Base-by-base conservation (phyloP, 2,329 filamentous ascomycete genomes). In the Ophiocordyceps camponoti-saundersi region DNA sequence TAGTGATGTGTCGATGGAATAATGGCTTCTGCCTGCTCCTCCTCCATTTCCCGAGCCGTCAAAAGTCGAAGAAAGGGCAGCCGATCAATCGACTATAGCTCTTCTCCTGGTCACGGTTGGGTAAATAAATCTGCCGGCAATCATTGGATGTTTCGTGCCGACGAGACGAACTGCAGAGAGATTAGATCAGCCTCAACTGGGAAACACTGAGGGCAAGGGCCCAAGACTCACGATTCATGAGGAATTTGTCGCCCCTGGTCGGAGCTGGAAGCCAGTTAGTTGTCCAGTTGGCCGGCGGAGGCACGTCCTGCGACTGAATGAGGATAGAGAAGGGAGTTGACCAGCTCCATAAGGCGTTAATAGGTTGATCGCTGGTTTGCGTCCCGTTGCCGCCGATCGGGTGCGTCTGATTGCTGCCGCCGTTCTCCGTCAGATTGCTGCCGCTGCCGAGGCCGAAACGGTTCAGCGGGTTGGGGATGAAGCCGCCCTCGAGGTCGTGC, bases 281-380 rank as follows among this genome's bases (percentile, higher is more conserved):
- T 3, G 50, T 55, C 58, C 56, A 59, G 40, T 57, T 56, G 2
- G 47, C 34, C 6, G 57, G 57, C 2, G 57, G 58, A 16, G 41
- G 18, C 3, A 56, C 49, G 46, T 56, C 50, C 5, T 47, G 47
- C n/a, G 55, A 45, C 48, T 61, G 58, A 6, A 60, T 36, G 40
- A 60, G 50, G 13, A 60, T 51, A 46, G 57, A 50, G 44, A 61
- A 61, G 5, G 49, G n/a, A n/a, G n/a, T n/a, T n/a, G n/a, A n/a
- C n/a, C n/a, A n/a, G n/a, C n/a, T n/a, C n/a, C n/a, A n/a, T n/a
- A n/a, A n/a, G n/a, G n/a, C n/a, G n/a, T n/a, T n/a, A n/a, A n/a
- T n/a, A n/a, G n/a, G n/a, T n/a, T n/a, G n/a, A n/a, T n/a, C 46
- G 12, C 44, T 45, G 44, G 43, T 44, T 32, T 41, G 41, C n/a